Evolutionary conservation across 2,329 filamentous ascomycete species (phyloP).

Genomic region (Juglanconis juglandina): DNA sequence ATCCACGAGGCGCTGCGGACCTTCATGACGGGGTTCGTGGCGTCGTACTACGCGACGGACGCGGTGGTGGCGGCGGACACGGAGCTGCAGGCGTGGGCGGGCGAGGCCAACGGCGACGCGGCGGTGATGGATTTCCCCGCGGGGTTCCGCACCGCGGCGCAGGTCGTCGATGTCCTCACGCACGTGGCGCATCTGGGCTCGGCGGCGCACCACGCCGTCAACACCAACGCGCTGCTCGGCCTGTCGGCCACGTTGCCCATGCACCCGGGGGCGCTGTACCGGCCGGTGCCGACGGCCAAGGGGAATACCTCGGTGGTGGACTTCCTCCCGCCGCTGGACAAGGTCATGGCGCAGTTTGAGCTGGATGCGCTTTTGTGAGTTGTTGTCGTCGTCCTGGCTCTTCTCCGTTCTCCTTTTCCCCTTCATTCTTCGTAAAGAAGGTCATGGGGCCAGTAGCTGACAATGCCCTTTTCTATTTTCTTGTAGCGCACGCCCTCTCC

Average conservation of each 20-base stretch:
- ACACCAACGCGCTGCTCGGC: constrained; percentile 36
- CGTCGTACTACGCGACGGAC: constrained; percentile 39
- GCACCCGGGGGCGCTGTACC: constrained; percentile 37
- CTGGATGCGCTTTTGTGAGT: constrained; percentile 26
- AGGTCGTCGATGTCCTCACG: constrained; percentile 38
- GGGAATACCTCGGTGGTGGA: constrained; percentile 31
- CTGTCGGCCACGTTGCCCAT: constrained; percentile 36
- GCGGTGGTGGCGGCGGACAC: constrained; percentile 30
- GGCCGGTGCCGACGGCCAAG: constrained; percentile 35
- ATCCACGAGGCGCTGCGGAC: constrained; percentile 32
- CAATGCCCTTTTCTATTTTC: constrained; percentile 27
- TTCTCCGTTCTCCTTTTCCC: no score
- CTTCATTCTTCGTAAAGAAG: no score
- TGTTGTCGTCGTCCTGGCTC: no score
- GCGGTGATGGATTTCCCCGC: constrained; percentile 38
- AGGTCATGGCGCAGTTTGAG: constrained; percentile 33
- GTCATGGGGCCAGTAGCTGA: no score
- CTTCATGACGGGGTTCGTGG: constrained; percentile 38
- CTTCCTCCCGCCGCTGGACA: constrained; percentile 30
- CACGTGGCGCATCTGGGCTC: constrained; percentile 33
- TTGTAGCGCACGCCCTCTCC: constrained; percentile 29
- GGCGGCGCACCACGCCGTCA: constrained; percentile 37
- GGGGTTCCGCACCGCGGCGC: constrained; percentile 19
- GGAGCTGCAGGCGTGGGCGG: constrained; percentile 41
- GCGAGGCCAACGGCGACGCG: constrained; percentile 34